Percentiles rank a stretch among this genome's conserved stretches.
Conservation (phyloP, 2,329 filamentous ascomycete species). For the Cercospora zeina region DNA sequence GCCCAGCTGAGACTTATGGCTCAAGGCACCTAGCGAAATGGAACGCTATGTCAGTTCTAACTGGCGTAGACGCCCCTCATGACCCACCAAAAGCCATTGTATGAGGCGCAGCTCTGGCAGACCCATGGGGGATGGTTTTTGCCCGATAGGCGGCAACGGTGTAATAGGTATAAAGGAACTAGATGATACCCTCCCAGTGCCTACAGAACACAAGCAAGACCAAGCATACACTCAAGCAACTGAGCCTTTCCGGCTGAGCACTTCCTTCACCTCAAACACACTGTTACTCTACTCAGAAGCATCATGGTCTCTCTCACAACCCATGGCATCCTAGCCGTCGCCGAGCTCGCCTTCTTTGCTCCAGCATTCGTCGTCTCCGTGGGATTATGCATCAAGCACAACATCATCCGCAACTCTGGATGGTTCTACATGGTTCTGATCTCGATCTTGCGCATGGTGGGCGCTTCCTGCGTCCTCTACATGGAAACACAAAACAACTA, state of each 20-base stretch:
- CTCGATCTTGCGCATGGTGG: conserved; percentile 34
- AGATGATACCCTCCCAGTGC: neutral
- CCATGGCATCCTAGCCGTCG: conserved; percentile 31
- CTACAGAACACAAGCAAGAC: conserved; percentile 4
- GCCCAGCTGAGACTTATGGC: neutral
- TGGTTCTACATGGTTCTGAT: conserved; percentile 35
- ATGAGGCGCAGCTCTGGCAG: neutral
- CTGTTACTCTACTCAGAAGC: neutral
- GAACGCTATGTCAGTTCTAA: neutral
- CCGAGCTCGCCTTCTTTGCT: conserved; percentile 33
- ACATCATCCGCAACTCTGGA: conserved; percentile 28
- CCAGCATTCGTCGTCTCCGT: conserved; percentile 28
- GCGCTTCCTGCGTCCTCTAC: conserved; percentile 32
- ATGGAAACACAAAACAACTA: conserved; percentile 31
- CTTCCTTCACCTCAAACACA: neutral
- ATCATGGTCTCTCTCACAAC: conserved; percentile 26
- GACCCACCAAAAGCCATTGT: neutral
- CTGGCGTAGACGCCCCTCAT: neutral
- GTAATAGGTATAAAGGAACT: conserved; percentile 3
- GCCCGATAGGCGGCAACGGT: neutral
- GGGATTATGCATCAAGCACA: conserved; percentile 33
- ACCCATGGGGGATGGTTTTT: neutral
- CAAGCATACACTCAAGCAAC: conserved; percentile 3
- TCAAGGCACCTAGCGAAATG: neutral
- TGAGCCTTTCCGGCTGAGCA: neutral